These are phyloP conservation scores for Colletotrichum abscissum DNA, from an alignment of 2,329 filamentous ascomycete genomes.

Conservation along the genomic window DNA sequence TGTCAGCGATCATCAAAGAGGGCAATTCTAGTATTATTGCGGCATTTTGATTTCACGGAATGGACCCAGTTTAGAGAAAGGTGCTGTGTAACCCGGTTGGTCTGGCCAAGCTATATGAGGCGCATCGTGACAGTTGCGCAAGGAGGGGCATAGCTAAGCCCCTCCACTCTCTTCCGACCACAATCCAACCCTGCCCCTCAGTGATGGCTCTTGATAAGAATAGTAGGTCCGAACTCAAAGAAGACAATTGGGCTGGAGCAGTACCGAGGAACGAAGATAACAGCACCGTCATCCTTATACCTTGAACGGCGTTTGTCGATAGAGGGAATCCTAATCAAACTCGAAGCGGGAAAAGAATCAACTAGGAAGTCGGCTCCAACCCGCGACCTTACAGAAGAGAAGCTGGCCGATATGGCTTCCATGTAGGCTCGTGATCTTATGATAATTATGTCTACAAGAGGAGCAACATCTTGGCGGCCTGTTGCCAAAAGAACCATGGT, in stretches of 20 bases:
- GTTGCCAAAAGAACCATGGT: not conserved
- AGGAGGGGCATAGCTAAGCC: not conserved
- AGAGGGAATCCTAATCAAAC: too few species aligned
- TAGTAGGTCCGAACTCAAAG: not conserved
- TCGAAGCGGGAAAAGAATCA: too few species aligned
- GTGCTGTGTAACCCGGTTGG: not conserved
- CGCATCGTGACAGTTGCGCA: not conserved
- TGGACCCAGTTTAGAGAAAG: not conserved
- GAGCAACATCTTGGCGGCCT: not conserved
- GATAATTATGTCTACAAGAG: not conserved
- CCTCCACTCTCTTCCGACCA: not conserved
- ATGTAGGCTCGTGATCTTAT: not conserved
- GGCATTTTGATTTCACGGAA: constrained; percentile 1
- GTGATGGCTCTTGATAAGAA: not conserved
- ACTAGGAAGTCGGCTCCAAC: too few species aligned
- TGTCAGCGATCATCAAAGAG: not conserved
- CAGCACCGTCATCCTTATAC: not conserved
- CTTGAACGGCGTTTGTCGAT: not conserved
- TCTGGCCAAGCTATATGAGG: not conserved
- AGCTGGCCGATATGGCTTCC: too few species aligned
- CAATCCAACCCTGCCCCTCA: not conserved
- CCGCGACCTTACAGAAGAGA: too few species aligned
- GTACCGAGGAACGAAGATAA: not conserved
- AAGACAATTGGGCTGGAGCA: not conserved
- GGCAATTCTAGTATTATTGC: not conserved